A percentile compares a stretch with the other conserved stretches of the same genome.
phyloP scores from a whole-genome alignment of 2,329 filamentous ascomycete genomes.

The Sporothrix mexicana region DNA sequence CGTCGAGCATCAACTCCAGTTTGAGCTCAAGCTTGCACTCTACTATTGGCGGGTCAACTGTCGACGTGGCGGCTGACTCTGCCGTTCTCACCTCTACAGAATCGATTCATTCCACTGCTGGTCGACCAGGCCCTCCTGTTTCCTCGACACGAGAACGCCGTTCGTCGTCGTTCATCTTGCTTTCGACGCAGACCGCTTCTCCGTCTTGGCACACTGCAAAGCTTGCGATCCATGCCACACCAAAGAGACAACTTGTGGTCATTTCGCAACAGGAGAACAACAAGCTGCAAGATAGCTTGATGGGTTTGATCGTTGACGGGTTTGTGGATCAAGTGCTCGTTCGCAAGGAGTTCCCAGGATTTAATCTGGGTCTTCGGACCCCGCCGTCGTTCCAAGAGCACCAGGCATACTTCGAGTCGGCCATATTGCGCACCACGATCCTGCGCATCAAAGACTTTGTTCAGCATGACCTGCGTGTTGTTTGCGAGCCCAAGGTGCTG shows the following conservation, averaged over 20 bases:
- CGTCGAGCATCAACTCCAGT: constrained; percentile 56
- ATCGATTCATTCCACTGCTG: constrained; percentile 42
- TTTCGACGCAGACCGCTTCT: constrained; percentile 72
- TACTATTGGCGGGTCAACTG: constrained; percentile 27
- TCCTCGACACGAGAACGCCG: constrained; percentile 67
- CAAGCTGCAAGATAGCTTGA: constrained; percentile 73
- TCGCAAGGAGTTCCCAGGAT: constrained; percentile 88
- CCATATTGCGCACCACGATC: constrained; percentile 77
- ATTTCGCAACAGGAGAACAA: constrained; percentile 63
- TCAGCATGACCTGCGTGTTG: constrained; percentile 70
- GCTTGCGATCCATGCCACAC: constrained; percentile 67
- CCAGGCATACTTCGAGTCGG: constrained; percentile 94
- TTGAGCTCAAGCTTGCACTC: constrained; percentile 35
- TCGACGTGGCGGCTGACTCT: constrained; percentile 28
- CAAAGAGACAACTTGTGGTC: constrained; percentile 56
- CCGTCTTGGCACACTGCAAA: constrained; percentile 64
- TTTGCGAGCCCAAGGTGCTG: constrained; percentile 81
- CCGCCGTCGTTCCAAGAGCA: constrained; percentile 94
- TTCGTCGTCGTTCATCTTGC: constrained; percentile 88
- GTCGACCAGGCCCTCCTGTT: constrained; percentile 27
- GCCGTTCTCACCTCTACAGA: constrained; percentile 51
- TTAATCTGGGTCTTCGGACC: constrained; percentile 83
- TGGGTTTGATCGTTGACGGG: constrained; percentile 78
- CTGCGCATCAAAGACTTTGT: constrained; percentile 72
- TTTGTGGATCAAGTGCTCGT: constrained; percentile 85